phyloP scores from a whole-genome alignment of 176 grass and related monocot species.

The Oryza punctata region DNA sequence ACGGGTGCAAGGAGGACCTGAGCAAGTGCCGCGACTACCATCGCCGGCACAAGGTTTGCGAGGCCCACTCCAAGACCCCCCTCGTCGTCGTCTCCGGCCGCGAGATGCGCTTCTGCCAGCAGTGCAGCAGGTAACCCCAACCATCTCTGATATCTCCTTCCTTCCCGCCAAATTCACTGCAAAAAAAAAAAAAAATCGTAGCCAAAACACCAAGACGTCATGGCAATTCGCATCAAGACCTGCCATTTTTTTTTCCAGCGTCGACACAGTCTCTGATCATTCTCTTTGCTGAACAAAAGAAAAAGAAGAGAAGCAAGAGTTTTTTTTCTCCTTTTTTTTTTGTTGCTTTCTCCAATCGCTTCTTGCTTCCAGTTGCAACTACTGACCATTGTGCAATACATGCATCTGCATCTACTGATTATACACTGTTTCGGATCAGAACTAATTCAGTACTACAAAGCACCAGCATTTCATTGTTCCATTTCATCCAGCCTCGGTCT shows the following conservation, averaged over 20 bases:
- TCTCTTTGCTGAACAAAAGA: background rate
- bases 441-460: background rate
- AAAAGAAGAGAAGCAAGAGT: too few relatives aligned
- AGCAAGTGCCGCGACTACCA: conserved; percentile 85
- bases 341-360: background rate
- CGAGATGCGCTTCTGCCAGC: conserved; percentile 94
- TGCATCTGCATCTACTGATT: too few relatives aligned
- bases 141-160: background rate
- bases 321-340: background rate
- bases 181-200: background rate
- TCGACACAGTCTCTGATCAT: background rate
- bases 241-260: background rate
- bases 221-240: background rate
- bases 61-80: conserved; percentile 73
- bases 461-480: background rate
- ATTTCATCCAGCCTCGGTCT: background rate
- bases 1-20: conserved; percentile 83
- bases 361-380: background rate
- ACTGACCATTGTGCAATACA: too few relatives aligned
- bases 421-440: background rate
- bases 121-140: conserved; percentile 83
- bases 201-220: background rate
- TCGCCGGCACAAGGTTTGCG: conserved; percentile 76
- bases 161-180: too few relatives aligned
- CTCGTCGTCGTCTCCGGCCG: conserved; percentile 70